Evolutionary conservation across 2,329 filamentous ascomycete species (phyloP), one percentile per base, ranked within the genome.

Genomic region (Hymenoscyphus salicellus): DNA sequence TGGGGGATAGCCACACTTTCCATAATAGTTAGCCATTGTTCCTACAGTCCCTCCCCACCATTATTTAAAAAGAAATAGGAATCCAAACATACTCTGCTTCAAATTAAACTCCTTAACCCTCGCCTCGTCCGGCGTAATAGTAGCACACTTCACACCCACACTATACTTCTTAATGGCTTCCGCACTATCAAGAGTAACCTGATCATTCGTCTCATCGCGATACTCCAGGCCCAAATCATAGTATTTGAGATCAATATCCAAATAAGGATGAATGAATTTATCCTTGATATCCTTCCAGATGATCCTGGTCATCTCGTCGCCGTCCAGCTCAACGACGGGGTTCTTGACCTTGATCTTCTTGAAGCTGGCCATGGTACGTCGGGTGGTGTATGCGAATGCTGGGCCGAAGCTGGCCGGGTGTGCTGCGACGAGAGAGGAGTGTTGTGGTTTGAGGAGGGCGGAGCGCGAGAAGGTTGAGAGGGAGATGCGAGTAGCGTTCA

Each of bases 261-360:
- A 89, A 82, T 95, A 97, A 63, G 93, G 93, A 81, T 89, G 85
- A 81, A 97, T 97, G 83, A 97, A 94, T 86, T 96, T 97, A 82
- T 98, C 91, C 86, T 97, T 97, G 86, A 99, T 99, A 79, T 91
- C 89, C 83, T 97, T 84, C 95, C 95, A 99, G 84, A 99, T 99
- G 79, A 99, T 93, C 75, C 95, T 86, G 74, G 95, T 99, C 95
- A 98, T 98, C 89, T 93, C 87, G 74, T 90, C 87, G 76, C 94
- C 94, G 78, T 98, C 94, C 75, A 98, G 87, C 84, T 98, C 95
- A 79, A 99, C 95, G 78, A 99, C 89, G 71, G 95, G 95, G 81
- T 97, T 98, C 88, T 96, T 93, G 84, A 99, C 95, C 87, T 96
- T 95, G 86, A 98, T 98, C 89, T 98, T 99, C 76, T 86, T 83